Evolutionary conservation across 257 asterid genomes (phyloP).

Genomic region (Solanum sitiens): DNA sequence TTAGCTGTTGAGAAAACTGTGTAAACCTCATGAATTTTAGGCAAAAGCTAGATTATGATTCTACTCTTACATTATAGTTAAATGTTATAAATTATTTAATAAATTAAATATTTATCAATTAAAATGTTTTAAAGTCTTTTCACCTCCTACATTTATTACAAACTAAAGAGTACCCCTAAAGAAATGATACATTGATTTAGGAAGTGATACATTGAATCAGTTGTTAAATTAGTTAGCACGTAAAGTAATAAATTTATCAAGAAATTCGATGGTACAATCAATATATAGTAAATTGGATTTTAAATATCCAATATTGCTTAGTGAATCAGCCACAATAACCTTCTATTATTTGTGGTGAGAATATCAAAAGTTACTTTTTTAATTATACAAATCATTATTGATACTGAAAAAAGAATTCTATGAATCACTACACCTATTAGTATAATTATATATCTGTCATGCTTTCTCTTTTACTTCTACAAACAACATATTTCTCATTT

Average conservation of each 20-base stretch:
- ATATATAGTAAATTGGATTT: neutral
- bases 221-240: too few species aligned
- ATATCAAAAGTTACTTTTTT: neutral
- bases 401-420: neutral
- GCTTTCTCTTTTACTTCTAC: neutral
- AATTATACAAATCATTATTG: too few species aligned
- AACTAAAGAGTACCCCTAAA: neutral
- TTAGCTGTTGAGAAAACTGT: neutral
- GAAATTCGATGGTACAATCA: neutral
- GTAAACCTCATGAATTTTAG: neutral
- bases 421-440: neutral
- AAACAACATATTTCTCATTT: too few species aligned
- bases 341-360: neutral
- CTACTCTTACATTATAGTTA: too few species aligned
- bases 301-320: neutral
- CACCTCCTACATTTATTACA: neutral
- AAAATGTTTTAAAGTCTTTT: too few species aligned
- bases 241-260: too few species aligned
- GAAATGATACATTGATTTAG: neutral
- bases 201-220: neutral
- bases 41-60: too few species aligned
- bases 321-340: neutral
- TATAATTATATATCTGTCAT: neutral
- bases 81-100: too few species aligned
- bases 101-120: too few species aligned